Conservation (phyloP, 2,329 filamentous ascomycete species). For the Claviceps arundinis region DNA sequence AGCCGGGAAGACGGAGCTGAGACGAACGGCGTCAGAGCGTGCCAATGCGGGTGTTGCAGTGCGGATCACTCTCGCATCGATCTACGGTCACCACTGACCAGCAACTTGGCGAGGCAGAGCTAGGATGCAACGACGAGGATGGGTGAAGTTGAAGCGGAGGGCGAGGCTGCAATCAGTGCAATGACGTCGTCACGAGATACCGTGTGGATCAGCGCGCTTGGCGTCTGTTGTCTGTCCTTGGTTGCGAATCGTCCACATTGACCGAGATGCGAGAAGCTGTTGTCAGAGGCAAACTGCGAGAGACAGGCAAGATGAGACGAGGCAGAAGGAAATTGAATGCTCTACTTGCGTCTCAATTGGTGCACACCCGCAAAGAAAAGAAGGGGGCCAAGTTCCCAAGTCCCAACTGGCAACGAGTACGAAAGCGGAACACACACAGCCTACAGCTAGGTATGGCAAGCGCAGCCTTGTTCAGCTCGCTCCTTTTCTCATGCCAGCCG, state of each 20-base stretch:
- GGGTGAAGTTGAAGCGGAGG: background rate
- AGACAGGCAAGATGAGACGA: background rate
- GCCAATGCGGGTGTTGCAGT: conserved; percentile 1
- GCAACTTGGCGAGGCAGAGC: background rate
- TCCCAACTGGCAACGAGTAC: background rate
- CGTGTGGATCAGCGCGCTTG: background rate
- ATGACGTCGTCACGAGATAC: conserved; percentile 4
- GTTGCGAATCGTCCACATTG: background rate
- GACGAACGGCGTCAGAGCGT: background rate
- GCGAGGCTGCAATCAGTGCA: background rate
- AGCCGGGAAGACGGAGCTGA: background rate
- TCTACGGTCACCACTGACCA: background rate
- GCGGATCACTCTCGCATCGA: conserved; percentile 8
- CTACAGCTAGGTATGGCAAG: background rate
- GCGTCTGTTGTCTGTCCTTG: background rate
- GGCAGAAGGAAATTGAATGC: background rate
- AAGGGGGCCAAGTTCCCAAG: background rate
- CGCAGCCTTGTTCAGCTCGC: background rate
- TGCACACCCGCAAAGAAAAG: background rate
- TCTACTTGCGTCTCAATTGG: background rate
- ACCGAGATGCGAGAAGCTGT: background rate
- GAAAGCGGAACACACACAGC: background rate
- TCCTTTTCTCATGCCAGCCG: background rate
- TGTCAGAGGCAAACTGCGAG: background rate
- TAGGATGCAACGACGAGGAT: conserved; percentile 1